Evolutionary conservation across 371 early-diverging fungal genomes (phyloP), one percentile per base, ranked within the genome.

Genomic region (Lichtheimia ornata): DNA sequence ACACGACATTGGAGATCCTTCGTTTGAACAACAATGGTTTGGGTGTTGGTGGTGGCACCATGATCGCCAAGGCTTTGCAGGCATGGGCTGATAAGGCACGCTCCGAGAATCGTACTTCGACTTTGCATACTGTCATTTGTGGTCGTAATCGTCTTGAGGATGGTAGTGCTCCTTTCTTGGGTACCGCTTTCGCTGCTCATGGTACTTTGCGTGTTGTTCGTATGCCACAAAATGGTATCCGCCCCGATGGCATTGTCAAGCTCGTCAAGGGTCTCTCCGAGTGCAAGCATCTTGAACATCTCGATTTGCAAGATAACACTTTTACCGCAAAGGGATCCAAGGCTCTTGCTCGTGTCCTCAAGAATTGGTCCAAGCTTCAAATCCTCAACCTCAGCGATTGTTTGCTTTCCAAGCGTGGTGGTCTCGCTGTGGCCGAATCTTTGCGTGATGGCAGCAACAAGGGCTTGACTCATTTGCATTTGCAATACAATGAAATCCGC

Each of bases 221-320:
- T 58, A 90, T 98, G 88, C 96, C 96, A 28, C 97, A 98, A 73
- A 97, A 98, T 72, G 95, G 96, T 58, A 98, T 98, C 62, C 92
- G 97, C 24, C 91, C 95, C 12, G 97, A 94, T 43, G 97, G 98
- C 61, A 89, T 97, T 55, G 72, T 69, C 18, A 80, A 80, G 59
- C 72, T 98, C 43, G 74, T 92, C 22, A 69, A 70, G n/a, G 91
- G 92, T 11, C 72, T 97, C 12, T 69, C 83, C 15, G 56, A 71
- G n/a, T 93, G 94, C 78, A 75, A 77, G 25, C 65, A 78, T 18
- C 71, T 98, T 52, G 82, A 86, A 55, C 81, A 85, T 56, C 73
- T 98, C 43, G 96, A 98, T 77, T 74, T 98, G 53, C 97, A 98
- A 73, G 98, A 98, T 73, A 98, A 98, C 77, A 97, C 97, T 0